phyloP scores from a whole-genome alignment of 2,329 filamentous ascomycete genomes.

The Cryphonectria japonica region DNA sequence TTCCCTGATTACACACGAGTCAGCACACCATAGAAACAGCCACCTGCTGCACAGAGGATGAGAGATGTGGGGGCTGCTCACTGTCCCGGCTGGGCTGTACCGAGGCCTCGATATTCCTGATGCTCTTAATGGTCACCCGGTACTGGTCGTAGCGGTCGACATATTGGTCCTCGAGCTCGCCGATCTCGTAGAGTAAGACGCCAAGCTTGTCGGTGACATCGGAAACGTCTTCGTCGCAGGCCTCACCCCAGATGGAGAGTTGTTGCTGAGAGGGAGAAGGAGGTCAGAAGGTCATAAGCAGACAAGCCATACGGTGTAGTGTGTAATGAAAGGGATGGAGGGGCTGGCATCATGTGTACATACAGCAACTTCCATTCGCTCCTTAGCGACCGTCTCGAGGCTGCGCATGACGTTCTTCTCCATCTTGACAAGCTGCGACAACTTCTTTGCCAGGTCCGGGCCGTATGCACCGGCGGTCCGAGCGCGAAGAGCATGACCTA shows the following conservation, averaged over 20 bases:
- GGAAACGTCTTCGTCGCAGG: constrained; percentile 94
- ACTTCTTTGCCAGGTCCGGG: constrained; percentile 94
- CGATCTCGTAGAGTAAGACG: constrained; percentile 96
- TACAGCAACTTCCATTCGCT: constrained; percentile 98
- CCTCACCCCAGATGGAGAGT: constrained; percentile 97
- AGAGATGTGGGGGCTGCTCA: constrained; percentile 50
- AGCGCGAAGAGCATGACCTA: constrained; percentile 71
- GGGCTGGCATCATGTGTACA: constrained; percentile 38
- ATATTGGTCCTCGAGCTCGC: constrained; percentile 96
- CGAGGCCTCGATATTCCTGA: constrained; percentile 97
- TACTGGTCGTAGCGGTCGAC: constrained; percentile 99
- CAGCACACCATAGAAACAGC: background rate
- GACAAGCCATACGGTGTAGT: background rate
- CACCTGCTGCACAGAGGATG: background rate
- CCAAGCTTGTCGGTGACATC: constrained; percentile 99
- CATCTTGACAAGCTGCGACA: constrained; percentile 98
- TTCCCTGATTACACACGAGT: constrained; percentile 65
- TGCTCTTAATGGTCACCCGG: constrained; percentile 98
- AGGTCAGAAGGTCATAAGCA: constrained; percentile 23
- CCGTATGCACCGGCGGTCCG: constrained; percentile 77
- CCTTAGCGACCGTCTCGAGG: constrained; percentile 90
- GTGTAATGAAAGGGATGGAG: background rate
- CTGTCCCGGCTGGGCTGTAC: constrained; percentile 97
- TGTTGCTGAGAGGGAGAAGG: constrained; percentile 70
- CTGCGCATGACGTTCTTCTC: constrained; percentile 99